A percentile compares a stretch with the other conserved stretches of the same genome.
These are phyloP conservation scores for Barnettozyma sucrosica DNA, from an alignment of 805 yeast genomes.

Conservation along the genomic window DNA sequence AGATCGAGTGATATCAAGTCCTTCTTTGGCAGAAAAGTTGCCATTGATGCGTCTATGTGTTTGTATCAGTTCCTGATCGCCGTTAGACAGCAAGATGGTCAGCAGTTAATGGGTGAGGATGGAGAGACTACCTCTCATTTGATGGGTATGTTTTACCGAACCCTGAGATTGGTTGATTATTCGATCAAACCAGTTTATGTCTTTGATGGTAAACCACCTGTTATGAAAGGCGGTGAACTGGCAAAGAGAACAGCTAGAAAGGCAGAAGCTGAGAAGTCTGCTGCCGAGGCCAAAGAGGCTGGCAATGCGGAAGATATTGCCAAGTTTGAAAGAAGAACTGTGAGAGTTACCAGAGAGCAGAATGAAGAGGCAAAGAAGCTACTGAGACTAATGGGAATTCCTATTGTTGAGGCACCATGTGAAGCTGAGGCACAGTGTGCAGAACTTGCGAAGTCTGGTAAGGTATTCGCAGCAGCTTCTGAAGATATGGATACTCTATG, in stretches of 20 bases:
- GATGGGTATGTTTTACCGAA: constrained; percentile 95
- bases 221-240: constrained; percentile 85
- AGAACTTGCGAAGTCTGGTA: constrained; percentile 78
- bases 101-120: constrained; percentile 74
- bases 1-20: constrained; percentile 75
- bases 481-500: constrained; percentile 99
- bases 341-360: constrained; percentile 81
- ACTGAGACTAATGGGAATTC: constrained; percentile 88
- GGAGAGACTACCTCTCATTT: constrained; percentile 94
- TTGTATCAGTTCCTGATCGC: constrained; percentile 93
- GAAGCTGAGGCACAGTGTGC: constrained; percentile 99
- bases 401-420: constrained; percentile 89
- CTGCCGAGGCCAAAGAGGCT: constrained; percentile 71
- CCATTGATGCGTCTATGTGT: constrained; percentile 94
- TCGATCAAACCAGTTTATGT: constrained; percentile 97
- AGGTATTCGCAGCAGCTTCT: constrained; percentile 94
- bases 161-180: constrained; percentile 80
- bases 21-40: constrained; percentile 92
- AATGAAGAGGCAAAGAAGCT: constrained; percentile 89
- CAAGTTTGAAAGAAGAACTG: constrained; percentile 80
- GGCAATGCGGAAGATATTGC: constrained; percentile 74
- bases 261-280: constrained; percentile 74
- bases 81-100: constrained; percentile 96
- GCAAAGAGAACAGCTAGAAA: constrained; percentile 77
- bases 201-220: constrained; percentile 97